Percentiles rank a stretch among this genome's conserved stretches.
Conservation (phyloP, 768 basidiomycete species). For the Trametes cingulata region DNA sequence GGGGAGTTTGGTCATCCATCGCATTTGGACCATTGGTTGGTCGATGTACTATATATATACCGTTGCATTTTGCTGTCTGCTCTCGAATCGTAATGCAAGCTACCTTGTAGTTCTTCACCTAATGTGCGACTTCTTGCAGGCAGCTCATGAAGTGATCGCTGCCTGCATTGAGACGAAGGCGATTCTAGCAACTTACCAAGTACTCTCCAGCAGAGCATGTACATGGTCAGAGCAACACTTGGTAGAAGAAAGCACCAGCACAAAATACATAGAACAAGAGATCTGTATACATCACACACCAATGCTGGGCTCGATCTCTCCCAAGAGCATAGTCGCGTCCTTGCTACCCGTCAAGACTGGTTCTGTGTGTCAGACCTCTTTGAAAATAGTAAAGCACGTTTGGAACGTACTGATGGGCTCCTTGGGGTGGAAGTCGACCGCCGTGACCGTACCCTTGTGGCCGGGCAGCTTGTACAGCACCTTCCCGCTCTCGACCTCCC, state of each 20-base stretch:
- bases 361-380: conserved; percentile 29
- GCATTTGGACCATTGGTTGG: background rate
- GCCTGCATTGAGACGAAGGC: no score
- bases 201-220: background rate
- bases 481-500: conserved; percentile 80
- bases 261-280: background rate
- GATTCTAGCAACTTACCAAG: no score
- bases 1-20: background rate
- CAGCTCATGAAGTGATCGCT: no score
- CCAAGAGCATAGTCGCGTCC: conserved; percentile 88
- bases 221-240: background rate
- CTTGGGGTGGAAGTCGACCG: conserved; percentile 95
- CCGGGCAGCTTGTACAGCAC: conserved; percentile 91
- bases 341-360: conserved; percentile 90
- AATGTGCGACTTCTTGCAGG: no score
- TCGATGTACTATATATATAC: background rate
- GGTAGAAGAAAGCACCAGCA: background rate
- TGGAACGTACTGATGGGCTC: conserved; percentile 83
- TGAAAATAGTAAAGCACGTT: conserved; percentile 25
- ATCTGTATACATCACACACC: conserved; percentile 18
- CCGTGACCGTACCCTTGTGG: conserved; percentile 93
- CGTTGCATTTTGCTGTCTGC: background rate
- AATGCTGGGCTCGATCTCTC: conserved; percentile 79
- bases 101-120: no score
- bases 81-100: background rate